These are phyloP conservation scores for Blastobotrys petasosporus DNA, from an alignment of 1,139 yeast species.

Conservation along the genomic window DNA sequence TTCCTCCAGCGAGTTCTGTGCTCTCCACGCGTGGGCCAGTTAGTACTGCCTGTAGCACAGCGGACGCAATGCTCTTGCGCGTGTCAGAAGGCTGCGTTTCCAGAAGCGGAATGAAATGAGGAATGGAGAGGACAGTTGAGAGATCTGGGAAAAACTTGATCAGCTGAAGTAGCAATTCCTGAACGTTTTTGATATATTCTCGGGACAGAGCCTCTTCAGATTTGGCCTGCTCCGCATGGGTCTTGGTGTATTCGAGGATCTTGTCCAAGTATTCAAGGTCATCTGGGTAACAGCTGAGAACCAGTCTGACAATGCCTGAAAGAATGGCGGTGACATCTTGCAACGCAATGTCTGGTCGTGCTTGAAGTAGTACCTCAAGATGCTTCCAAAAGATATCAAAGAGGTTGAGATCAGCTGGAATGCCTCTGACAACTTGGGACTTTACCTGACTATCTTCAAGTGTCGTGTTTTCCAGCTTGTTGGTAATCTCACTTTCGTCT, in stretches of 20 bases:
- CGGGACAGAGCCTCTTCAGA: constrained; percentile 20
- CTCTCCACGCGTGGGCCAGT: constrained; percentile 25
- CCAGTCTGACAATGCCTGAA: constrained; percentile 57
- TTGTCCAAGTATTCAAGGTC: constrained; percentile 55
- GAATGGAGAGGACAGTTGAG: constrained; percentile 34
- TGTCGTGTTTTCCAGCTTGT: constrained; percentile 2
- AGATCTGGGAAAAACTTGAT: constrained; percentile 39
- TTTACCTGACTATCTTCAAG: constrained; percentile 3
- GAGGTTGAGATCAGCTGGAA: constrained; percentile 30
- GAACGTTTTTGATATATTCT: constrained; percentile 40
- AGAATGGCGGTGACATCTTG: constrained; percentile 62
- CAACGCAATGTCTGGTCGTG: constrained; percentile 58
- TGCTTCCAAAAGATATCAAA: constrained; percentile 64
- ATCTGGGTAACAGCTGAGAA: constrained; percentile 62
- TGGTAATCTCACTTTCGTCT: constrained; percentile 10
- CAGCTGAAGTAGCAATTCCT: constrained; percentile 53
- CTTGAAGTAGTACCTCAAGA: constrained; percentile 46
- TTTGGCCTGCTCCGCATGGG: constrained; percentile 38
- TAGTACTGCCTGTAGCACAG: constrained; percentile 33
- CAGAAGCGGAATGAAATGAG: constrained; percentile 34
- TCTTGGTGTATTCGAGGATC: constrained; percentile 54
- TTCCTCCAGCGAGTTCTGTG: constrained; percentile 34
- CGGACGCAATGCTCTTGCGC: constrained; percentile 34
- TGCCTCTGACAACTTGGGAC: constrained; percentile 8
- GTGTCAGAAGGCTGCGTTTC: constrained; percentile 34